phyloP scores from a whole-genome alignment of 371 early-diverging fungal species.

The Syncephalastrum racemosum region DNA sequence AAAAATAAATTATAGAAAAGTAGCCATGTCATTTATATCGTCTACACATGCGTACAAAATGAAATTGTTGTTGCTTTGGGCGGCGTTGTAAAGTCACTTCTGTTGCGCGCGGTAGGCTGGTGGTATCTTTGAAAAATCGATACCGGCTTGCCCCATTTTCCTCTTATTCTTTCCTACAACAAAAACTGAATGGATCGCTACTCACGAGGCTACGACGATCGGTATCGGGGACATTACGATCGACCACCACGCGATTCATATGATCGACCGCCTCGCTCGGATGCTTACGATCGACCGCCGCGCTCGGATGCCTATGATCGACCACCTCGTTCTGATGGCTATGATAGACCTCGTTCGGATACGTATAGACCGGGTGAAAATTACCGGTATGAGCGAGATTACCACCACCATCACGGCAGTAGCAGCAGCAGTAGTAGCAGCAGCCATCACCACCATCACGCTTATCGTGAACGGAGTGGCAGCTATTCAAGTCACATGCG shows the following conservation, averaged over 20 bases:
- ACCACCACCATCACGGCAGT: slow-evolving; percentile 34
- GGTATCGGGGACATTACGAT: slow-evolving; percentile 45
- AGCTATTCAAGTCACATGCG: slow-evolving; percentile 6
- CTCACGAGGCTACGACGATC: slow-evolving; percentile 45
- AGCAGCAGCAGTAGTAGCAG: slow-evolving; percentile 17
- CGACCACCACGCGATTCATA: slow-evolving; percentile 6
- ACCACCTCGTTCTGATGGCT: too few species aligned
- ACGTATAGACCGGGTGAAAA: slow-evolving; percentile 46
- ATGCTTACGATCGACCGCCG: slow-evolving; percentile 15
- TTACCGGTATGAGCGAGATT: slow-evolving; percentile 42
- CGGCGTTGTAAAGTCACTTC: too few species aligned
- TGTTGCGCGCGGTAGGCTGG: not conserved
- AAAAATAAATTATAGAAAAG: too few species aligned
- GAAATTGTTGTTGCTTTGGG: too few species aligned
- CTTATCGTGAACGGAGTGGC: slow-evolving; percentile 27
- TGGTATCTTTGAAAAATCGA: not conserved
- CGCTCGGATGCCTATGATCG: slow-evolving; percentile 39
- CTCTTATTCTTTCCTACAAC: slow-evolving; percentile 1
- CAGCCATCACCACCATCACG: slow-evolving; percentile 11
- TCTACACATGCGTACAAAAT: too few species aligned
- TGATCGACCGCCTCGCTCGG: too few species aligned
- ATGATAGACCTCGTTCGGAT: slow-evolving; percentile 36
- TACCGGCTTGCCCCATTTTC: not conserved
- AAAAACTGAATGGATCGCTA: slow-evolving; percentile 39
- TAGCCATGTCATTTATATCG: too few species aligned